Evolutionary conservation across 768 basidiomycete species (phyloP).

Genomic region (Lactarius tabidus): DNA sequence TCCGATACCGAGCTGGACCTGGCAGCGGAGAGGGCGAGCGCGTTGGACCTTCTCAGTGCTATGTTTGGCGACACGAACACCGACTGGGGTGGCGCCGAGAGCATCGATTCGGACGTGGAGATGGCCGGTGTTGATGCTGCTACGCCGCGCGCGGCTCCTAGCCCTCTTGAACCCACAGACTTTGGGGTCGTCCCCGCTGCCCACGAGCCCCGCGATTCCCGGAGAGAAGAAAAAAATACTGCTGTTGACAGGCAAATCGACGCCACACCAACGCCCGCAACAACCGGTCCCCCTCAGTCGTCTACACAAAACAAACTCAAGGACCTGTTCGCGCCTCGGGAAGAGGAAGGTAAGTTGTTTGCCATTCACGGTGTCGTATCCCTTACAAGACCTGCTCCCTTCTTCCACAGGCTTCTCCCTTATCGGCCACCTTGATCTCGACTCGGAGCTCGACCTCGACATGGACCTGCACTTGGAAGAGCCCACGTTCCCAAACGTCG

Average conservation of each 20-base stretch:
- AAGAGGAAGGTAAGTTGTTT: conserved; percentile 54
- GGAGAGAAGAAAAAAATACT: not conserved
- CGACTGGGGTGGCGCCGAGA: conserved; percentile 61
- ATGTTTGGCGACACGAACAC: conserved; percentile 47
- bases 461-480: conserved; percentile 43
- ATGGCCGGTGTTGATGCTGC: conserved; percentile 35
- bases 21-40: conserved; percentile 41
- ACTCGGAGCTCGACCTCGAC: conserved; percentile 60
- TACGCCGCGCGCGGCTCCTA: conserved; percentile 15
- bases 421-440: conserved; percentile 69
- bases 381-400: not conserved
- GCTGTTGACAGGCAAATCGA: not conserved
- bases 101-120: conserved; percentile 54
- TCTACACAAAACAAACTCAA: conserved; percentile 44
- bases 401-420: conserved; percentile 63
- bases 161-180: conserved; percentile 31
- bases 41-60: conserved; percentile 47
- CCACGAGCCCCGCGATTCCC: not conserved
- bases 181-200: conserved; percentile 21
- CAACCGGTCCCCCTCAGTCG: not conserved
- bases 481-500: not conserved
- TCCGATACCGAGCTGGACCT: conserved; percentile 32
- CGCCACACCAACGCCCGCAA: not conserved
- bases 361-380: not conserved
- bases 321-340: conserved; percentile 68